Percentiles rank a stretch among this genome's conserved stretches.
phyloP scores from a whole-genome alignment of 2,329 filamentous ascomycete species.

The Cladosporium halotolerans region DNA sequence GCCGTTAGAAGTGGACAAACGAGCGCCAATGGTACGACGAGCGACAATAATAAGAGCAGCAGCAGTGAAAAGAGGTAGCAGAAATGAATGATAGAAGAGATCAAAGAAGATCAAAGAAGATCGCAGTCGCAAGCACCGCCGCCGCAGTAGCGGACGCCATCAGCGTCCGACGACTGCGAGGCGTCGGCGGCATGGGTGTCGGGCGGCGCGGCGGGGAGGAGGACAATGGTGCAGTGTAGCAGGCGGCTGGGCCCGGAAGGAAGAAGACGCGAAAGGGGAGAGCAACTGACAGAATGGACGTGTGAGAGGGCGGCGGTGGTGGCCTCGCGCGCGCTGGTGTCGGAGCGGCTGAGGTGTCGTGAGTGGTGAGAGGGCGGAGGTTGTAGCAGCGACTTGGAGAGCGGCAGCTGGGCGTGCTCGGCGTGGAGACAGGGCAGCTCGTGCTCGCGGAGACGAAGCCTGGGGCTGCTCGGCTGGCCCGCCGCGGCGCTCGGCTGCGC shows the following conservation, averaged over 20 bases:
- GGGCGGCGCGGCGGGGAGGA: conserved; percentile 1
- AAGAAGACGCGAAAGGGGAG: conserved; percentile 17
- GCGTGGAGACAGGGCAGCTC: background rate
- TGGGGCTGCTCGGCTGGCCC: background rate
- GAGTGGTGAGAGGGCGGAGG: background rate
- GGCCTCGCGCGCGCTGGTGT: conserved; percentile 7
- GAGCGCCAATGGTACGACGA: conserved; percentile 9
- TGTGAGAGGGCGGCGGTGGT: background rate
- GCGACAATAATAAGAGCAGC: background rate
- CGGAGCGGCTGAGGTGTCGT: conserved; percentile 5
- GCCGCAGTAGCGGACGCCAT: conserved; percentile 1
- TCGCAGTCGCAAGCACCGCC: background rate
- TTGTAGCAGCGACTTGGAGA: background rate
- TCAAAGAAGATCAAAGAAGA: conserved; percentile 16
- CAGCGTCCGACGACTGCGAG: background rate
- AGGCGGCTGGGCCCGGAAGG: conserved; percentile 50
- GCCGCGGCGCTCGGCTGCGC: background rate
- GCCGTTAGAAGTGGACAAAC: conserved; percentile 23
- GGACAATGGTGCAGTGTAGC: conserved; percentile 44
- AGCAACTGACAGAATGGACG: conserved; percentile 26
- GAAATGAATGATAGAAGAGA: conserved; percentile 23
- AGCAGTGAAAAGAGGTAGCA: conserved; percentile 24
- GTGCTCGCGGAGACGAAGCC: background rate
- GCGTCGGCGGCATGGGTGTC: conserved; percentile 1
- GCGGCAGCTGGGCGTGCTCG: background rate